Conservation (phyloP, 768 basidiomycete species). For the Podaxis sp. region DNA sequence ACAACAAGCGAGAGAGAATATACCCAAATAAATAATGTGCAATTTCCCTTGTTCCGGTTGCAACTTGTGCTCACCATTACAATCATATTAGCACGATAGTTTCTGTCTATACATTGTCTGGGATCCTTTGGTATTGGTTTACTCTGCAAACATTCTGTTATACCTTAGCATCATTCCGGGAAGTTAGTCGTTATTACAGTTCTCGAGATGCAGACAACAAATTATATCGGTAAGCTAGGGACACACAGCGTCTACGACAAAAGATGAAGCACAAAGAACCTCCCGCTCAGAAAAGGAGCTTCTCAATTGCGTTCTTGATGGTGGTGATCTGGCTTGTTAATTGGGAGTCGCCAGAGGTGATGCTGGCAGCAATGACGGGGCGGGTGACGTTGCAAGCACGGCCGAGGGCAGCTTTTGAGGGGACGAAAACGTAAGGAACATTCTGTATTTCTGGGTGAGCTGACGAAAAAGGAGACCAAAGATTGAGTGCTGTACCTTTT, state of each 20-base stretch:
- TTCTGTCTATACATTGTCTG: neutral
- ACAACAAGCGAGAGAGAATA: slow-evolving; percentile 85
- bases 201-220: neutral
- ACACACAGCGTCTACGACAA: neutral
- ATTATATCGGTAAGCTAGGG: neutral
- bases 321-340: slow-evolving; percentile 83
- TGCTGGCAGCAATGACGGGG: slow-evolving; percentile 91
- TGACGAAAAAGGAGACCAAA: neutral
- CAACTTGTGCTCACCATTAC: neutral
- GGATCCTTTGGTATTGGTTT: neutral
- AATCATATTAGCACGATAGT: neutral
- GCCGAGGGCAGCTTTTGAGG: slow-evolving; percentile 92
- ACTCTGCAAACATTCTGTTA: neutral
- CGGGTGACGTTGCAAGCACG: slow-evolving; percentile 94
- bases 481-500: slow-evolving; percentile 61
- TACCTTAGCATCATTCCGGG: neutral
- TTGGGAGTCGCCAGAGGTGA: slow-evolving; percentile 96
- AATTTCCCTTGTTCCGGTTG: neutral
- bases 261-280: no score
- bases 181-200: neutral
- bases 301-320: slow-evolving; percentile 81
- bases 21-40: slow-evolving; percentile 84
- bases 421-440: slow-evolving; percentile 94
- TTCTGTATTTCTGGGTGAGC: slow-evolving; percentile 47
- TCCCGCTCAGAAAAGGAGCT: slow-evolving; percentile 39